These are phyloP conservation scores for Citrus glauca DNA, from an alignment of 345 rosid species.

Conservation along the genomic window DNA sequence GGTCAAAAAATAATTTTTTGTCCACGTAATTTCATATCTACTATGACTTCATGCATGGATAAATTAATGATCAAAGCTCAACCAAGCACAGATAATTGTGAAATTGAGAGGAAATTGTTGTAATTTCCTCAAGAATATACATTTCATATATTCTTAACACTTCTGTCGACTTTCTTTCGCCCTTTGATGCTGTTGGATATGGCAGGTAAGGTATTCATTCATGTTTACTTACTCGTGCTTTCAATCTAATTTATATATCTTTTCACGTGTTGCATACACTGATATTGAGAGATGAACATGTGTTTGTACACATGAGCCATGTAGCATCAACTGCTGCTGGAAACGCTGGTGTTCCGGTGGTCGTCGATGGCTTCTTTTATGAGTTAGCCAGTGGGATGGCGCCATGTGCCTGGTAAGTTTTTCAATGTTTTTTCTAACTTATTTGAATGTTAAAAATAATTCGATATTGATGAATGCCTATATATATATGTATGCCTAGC, in stretches of 20 bases:
- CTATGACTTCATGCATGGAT: too few relatives aligned
- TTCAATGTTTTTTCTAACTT: too few relatives aligned
- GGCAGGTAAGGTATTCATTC: constrained; percentile 50
- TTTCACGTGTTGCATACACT: too few relatives aligned
- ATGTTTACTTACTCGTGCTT: background rate
- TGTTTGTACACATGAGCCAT: constrained; percentile 40
- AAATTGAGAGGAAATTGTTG: too few relatives aligned
- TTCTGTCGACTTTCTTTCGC: constrained; percentile 73
- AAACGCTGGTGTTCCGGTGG: constrained; percentile 68
- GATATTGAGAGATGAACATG: background rate
- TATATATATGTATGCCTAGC: too few relatives aligned
- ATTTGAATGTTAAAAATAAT: too few relatives aligned
- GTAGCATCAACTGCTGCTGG: constrained; percentile 88
- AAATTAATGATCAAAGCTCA: too few relatives aligned
- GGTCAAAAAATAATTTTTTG: too few relatives aligned
- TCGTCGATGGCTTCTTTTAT: constrained; percentile 56
- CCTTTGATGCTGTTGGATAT: constrained; percentile 68
- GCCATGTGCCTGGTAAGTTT: constrained; percentile 63
- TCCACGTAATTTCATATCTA: too few relatives aligned
- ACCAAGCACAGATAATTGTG: too few relatives aligned
- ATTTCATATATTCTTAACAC: constrained; percentile 32
- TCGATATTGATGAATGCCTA: too few relatives aligned
- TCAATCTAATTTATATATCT: background rate
- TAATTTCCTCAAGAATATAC: too few relatives aligned
- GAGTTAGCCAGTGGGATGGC: constrained; percentile 88